Conservation (phyloP, 768 basidiomycete genomes). For the Phylloporus arenicola region DNA sequence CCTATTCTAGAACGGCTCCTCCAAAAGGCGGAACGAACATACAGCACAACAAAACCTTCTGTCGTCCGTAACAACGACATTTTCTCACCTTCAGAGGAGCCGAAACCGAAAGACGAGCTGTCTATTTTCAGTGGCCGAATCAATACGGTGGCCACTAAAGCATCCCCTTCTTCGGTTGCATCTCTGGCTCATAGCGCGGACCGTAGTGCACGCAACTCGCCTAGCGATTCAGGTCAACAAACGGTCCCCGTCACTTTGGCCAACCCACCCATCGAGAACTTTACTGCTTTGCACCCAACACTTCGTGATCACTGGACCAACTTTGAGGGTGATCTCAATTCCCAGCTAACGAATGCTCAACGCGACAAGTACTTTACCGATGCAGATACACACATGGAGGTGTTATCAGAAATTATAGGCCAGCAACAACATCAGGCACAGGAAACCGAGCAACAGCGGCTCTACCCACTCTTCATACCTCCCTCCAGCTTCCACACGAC, state of each 20-base stretch:
- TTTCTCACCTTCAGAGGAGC: conserved; percentile 44
- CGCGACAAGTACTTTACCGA: conserved; percentile 24
- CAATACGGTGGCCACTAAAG: conserved; percentile 53
- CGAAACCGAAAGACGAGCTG: conserved; percentile 59
- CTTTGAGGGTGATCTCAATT: conserved; percentile 52
- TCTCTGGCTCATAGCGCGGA: conserved; percentile 8
- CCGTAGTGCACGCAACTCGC: neutral
- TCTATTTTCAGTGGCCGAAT: conserved; percentile 75
- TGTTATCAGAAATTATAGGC: neutral
- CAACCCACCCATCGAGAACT: conserved; percentile 17
- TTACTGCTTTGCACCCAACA: conserved; percentile 50
- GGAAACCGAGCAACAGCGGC: conserved; percentile 18
- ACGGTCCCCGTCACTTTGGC: conserved; percentile 29
- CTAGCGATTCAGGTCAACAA: conserved; percentile 24
- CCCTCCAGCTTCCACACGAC: conserved; percentile 12
- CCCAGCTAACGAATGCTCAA: conserved; percentile 40
- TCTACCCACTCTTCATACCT: conserved; percentile 22
- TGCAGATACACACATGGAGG: conserved; percentile 18
- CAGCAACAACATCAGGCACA: conserved; percentile 6
- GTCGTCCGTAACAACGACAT: conserved; percentile 47
- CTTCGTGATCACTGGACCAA: conserved; percentile 49
- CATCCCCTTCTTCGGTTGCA: conserved; percentile 22
- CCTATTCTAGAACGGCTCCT: conserved; percentile 61
- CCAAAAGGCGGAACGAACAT: conserved; percentile 53
- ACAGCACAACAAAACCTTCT: conserved; percentile 42